These are phyloP conservation scores for Angomonas deanei DNA, from an alignment of 208 protist species.

Conservation along the genomic window DNA sequence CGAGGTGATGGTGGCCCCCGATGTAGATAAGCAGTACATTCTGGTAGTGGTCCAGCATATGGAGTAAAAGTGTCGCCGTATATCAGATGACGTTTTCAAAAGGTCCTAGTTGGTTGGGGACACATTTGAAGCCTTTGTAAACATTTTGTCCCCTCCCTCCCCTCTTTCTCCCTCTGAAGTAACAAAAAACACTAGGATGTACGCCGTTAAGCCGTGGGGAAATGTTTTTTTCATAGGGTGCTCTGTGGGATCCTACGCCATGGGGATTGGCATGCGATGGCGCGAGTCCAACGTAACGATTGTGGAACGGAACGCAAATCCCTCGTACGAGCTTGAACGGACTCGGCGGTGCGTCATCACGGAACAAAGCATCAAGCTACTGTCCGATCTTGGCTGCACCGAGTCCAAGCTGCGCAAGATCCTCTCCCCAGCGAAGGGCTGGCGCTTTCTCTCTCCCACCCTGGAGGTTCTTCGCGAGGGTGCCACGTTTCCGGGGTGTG, in stretches of 20 bases:
- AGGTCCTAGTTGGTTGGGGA: too few relatives aligned
- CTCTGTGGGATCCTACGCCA: conserved; percentile 58
- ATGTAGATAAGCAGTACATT: conserved; percentile 71
- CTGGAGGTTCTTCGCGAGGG: conserved; percentile 45
- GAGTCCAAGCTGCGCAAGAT: conserved; percentile 31
- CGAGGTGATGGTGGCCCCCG: conserved; percentile 74
- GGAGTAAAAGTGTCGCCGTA: background rate
- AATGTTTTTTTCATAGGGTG: conserved; percentile 64
- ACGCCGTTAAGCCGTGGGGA: conserved; percentile 85
- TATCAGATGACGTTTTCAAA: background rate
- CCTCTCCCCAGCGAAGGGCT: conserved; percentile 41
- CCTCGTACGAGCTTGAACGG: conserved; percentile 36
- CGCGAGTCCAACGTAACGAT: conserved; percentile 68
- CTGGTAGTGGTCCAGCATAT: conserved; percentile 75
- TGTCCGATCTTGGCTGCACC: conserved; percentile 69
- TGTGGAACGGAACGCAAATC: conserved; percentile 41
- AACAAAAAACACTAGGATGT: conserved; percentile 30
- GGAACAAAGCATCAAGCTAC: conserved; percentile 55
- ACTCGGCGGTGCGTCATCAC: conserved; percentile 61
- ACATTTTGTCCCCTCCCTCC: background rate
- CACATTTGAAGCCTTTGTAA: background rate
- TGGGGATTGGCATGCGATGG: conserved; percentile 86
- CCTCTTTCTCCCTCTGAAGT: conserved; percentile 4
- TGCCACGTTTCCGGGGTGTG: conserved; percentile 58
- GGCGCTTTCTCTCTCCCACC: conserved; percentile 48